Evolutionary conservation across 208 protist species (phyloP), one percentile per base, ranked within the genome.

Genomic region (Crithidia expoeki): DNA sequence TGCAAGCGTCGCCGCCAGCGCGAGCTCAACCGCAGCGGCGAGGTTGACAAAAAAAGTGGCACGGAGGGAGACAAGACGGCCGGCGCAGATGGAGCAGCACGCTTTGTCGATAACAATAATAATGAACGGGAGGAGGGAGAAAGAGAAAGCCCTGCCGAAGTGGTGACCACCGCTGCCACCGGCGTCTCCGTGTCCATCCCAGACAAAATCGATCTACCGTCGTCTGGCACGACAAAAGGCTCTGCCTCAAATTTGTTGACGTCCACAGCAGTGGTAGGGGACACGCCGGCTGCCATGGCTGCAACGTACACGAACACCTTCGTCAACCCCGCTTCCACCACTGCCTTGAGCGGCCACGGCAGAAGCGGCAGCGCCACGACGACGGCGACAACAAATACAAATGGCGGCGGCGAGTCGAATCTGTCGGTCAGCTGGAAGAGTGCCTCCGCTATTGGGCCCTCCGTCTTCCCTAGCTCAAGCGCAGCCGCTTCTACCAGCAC

Each of bases 1-100:
- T 60, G 55, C 58, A 42, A 30, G 50, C 73, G 66, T 14, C 58
- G 58, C 14, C 47, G 57, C 0, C 46, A 25, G 16, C 34, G 67
- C 36, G 53, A 50, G 2, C 38, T 33, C 28, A 6, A 50, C 6
- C 34, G 19, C 33, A 46, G 14, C 14, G 33, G 32, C 55, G 17
- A 40, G 30, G 40, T 4, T 32, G 5, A 4, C 14, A 7, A 30
- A 3, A 21, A 38, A 9, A 61, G 12, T 7, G 47, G 19, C 53
- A 62, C 21, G 38, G 38, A 49, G 9, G 34, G 14, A 12, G 17
- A 0, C 10, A 36, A 27, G 1, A 19, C 32, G 21, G n/a, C 4
- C 28, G 32, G 33, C 53, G 27, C 25, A 4, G 33, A 38, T 11
- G 19, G 2, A 2, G 19, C 19, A 10, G 12, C 4, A 9, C 2